Percentiles rank a stretch among this genome's conserved stretches.
Evolutionary conservation across 306 rosid species (phyloP).

Genomic region (Cicer arietinum): DNA sequence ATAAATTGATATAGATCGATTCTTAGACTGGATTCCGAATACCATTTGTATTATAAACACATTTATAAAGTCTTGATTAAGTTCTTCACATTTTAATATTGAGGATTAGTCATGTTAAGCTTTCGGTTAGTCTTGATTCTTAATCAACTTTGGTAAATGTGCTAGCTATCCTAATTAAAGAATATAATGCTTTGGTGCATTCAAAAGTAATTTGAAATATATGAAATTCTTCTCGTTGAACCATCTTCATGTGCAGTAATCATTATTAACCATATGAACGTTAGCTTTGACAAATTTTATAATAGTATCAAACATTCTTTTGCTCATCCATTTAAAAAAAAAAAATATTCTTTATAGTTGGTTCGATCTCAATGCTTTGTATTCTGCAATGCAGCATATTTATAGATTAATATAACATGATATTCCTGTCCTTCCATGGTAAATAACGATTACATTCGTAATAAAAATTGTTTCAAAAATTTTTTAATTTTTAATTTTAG

Average conservation of each 20-base stretch:
- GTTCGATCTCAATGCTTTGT: background rate
- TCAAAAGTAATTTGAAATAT: conserved; percentile 38
- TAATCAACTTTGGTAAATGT: conserved; percentile 29
- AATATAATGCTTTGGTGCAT: conserved; percentile 6
- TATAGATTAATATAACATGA: too few relatives aligned
- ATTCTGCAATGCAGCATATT: background rate
- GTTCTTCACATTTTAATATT: conserved; percentile 10
- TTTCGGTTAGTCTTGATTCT: conserved; percentile 45
- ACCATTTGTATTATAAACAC: background rate
- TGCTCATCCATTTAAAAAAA: background rate
- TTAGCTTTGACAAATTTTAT: background rate
- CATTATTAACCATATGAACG: conserved; percentile 14
- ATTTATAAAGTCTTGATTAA: conserved; percentile 7
- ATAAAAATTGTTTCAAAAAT: too few relatives aligned
- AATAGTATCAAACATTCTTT: conserved; percentile 21
- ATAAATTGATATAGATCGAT: too few relatives aligned
- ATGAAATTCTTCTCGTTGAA: conserved; percentile 39
- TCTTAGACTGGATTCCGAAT: too few relatives aligned
- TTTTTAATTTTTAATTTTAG: too few relatives aligned
- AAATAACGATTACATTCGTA: too few relatives aligned
- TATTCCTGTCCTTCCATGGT: too few relatives aligned
- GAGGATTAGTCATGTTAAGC: conserved; percentile 21
- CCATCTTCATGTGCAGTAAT: conserved; percentile 34
- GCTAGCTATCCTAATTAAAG: conserved; percentile 4
- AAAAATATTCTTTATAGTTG: conserved; percentile 19